A percentile compares a stretch with the other conserved stretches of the same genome.
Conservation (phyloP, 352 stramenopile genomes). For the Phytophthora rubi region DNA sequence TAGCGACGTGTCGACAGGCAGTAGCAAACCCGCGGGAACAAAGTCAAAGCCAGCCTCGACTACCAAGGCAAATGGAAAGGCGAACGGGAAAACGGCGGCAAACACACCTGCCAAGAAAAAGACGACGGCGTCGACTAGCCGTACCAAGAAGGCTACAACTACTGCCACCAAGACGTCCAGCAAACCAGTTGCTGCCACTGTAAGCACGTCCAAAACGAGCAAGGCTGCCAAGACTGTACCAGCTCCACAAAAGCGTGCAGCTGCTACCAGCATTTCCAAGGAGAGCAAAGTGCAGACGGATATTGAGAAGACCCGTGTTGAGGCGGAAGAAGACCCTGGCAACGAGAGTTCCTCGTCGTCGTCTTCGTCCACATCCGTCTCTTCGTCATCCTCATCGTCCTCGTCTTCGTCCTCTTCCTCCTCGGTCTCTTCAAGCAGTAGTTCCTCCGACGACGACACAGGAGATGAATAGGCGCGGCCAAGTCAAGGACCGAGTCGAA, state of each 20-base stretch:
- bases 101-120: conserved; percentile 25
- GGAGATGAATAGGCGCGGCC: conserved; percentile 5
- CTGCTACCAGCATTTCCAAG: conserved; percentile 20
- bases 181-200: conserved; percentile 10
- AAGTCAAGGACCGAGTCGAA: not conserved
- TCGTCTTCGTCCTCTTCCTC: conserved; percentile 51
- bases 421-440: conserved; percentile 55
- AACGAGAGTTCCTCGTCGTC: conserved; percentile 60
- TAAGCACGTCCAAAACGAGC: conserved; percentile 13
- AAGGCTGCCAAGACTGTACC: conserved; percentile 14
- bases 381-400: conserved; percentile 49
- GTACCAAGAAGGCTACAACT: conserved; percentile 19
- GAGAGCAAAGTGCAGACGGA: conserved; percentile 18
- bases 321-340: conserved; percentile 41
- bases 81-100: conserved; percentile 10
- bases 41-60: conserved; percentile 19
- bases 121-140: conserved; percentile 4
- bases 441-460: conserved; percentile 51
- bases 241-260: conserved; percentile 14
- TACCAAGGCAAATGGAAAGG: conserved; percentile 20
- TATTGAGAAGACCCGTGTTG: conserved; percentile 33
- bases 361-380: conserved; percentile 53
- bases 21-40: conserved; percentile 18
- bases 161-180: not conserved
- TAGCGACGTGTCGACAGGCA: conserved; percentile 9